Percentiles rank a stretch among this genome's conserved stretches.
phyloP scores from a whole-genome alignment of 306 rosid species.

The Cicer chorassanicum region DNA sequence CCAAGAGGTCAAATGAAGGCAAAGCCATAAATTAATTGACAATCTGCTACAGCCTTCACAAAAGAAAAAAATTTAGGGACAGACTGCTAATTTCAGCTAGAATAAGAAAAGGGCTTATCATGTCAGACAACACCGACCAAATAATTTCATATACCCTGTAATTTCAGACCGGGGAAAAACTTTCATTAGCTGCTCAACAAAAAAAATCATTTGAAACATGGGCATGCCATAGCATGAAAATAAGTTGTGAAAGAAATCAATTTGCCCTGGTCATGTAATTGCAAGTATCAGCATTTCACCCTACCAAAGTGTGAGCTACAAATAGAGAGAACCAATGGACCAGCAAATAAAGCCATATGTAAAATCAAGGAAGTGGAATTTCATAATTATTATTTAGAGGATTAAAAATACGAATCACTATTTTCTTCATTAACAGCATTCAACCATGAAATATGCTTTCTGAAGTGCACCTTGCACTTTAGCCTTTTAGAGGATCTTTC shows the following conservation, averaged over 20 bases:
- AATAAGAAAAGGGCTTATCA: background rate
- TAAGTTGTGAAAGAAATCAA: background rate
- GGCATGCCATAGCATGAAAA: background rate
- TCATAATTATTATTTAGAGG: background rate
- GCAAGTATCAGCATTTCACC: background rate
- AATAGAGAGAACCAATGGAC: background rate
- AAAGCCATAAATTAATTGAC: background rate
- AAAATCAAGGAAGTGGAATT: background rate
- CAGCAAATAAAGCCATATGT: background rate
- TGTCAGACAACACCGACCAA: background rate
- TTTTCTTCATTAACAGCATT: background rate
- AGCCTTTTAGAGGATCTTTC: background rate
- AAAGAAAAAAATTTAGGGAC: background rate
- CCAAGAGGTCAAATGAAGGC: conserved; percentile 7
- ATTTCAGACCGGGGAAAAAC: background rate
- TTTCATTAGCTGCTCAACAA: background rate
- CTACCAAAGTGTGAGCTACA: background rate
- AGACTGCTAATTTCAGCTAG: background rate
- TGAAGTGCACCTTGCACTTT: conserved; percentile 10
- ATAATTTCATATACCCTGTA: background rate
- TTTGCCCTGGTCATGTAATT: background rate
- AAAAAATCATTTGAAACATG: background rate
- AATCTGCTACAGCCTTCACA: background rate
- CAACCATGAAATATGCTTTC: background rate
- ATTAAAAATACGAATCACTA: background rate